These are phyloP conservation scores for Acacia pycnantha DNA, from an alignment of 331 rosid genomes.

Conservation along the genomic window DNA sequence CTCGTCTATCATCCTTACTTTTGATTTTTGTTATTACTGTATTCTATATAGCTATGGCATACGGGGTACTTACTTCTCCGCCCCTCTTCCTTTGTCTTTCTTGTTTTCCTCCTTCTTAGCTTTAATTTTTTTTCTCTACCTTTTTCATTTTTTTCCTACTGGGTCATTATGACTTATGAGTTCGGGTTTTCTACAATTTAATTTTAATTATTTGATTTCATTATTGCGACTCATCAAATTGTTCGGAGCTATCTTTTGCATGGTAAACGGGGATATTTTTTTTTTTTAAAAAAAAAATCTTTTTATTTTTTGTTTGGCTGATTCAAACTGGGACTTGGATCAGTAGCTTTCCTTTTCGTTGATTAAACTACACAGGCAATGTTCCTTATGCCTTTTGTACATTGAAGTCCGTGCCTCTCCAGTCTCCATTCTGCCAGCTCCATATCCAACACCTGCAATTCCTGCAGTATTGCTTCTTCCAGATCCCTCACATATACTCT, in stretches of 20 bases:
- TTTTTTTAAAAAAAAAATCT: neutral
- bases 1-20: neutral
- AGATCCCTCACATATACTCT: conserved; percentile 32
- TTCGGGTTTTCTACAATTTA: neutral
- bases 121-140: neutral
- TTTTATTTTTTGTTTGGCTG: conserved; percentile 31
- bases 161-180: conserved; percentile 2
- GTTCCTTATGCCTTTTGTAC: conserved; percentile 83
- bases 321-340: conserved; percentile 56
- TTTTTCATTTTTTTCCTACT: neutral
- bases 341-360: conserved; percentile 53
- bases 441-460: conserved; percentile 30
- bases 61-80: neutral
- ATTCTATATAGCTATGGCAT: neutral
- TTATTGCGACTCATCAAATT: neutral
- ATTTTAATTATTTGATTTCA: neutral
- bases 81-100: neutral
- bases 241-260: conserved; percentile 37
- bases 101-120: neutral
- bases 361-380: conserved; percentile 81
- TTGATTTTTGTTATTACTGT: neutral
- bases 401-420: conserved; percentile 68
- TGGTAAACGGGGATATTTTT: conserved; percentile 33
- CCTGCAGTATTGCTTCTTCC: conserved; percentile 40
- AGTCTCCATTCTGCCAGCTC: conserved; percentile 35